Percentiles rank a stretch among this genome's conserved stretches.
Evolutionary conservation across 768 basidiomycete genomes (phyloP).

Genomic region (Lactarius hatsudake): DNA sequence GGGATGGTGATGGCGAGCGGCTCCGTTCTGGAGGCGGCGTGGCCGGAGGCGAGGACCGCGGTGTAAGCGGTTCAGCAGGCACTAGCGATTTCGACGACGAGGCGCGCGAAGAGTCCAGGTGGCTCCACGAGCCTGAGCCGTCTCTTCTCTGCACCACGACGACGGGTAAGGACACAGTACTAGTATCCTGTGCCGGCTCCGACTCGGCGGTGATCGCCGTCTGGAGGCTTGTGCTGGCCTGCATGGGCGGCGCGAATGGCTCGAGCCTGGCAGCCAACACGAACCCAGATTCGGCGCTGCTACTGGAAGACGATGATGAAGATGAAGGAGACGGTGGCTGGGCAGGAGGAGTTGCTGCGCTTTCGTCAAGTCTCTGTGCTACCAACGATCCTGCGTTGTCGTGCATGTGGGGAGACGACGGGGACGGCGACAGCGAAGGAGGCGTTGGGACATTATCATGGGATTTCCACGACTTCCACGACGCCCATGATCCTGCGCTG

Average conservation of each 20-base stretch:
- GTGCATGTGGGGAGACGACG: too few relatives aligned
- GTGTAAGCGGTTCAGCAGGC: background rate
- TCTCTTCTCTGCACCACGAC: background rate
- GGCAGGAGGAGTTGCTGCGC: background rate
- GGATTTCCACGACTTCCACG: too few relatives aligned
- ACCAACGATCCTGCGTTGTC: background rate
- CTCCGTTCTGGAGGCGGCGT: background rate
- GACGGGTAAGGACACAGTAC: background rate
- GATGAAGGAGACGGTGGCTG: background rate
- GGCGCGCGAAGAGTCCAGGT: background rate
- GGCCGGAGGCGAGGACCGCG: background rate
- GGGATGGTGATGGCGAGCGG: background rate
- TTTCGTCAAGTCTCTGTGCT: background rate
- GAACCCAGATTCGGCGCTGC: background rate
- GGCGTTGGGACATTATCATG: too few relatives aligned
- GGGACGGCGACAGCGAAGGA: too few relatives aligned
- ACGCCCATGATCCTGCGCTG: too few relatives aligned
- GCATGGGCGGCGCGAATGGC: slow-evolving; percentile 2
- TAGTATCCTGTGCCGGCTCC: background rate
- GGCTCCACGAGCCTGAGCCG: background rate
- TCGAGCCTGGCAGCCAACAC: background rate
- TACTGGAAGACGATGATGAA: background rate
- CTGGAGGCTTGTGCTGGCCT: background rate
- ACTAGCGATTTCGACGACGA: background rate
- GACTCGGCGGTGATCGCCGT: background rate